These are phyloP conservation scores for Elsinoe necatrix DNA, from an alignment of 2,329 filamentous ascomycete species.

Conservation along the genomic window DNA sequence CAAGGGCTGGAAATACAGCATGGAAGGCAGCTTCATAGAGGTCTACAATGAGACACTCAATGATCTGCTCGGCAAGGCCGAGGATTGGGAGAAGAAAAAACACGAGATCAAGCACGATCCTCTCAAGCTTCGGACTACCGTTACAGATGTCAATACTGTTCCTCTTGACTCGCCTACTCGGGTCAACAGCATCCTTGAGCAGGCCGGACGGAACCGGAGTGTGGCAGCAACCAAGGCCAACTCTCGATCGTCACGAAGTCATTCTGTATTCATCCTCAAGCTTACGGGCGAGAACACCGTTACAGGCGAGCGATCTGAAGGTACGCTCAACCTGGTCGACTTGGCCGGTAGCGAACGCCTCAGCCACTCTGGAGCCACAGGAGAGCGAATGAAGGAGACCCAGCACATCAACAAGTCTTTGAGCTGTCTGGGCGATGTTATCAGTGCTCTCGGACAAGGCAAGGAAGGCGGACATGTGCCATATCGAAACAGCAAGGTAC, in stretches of 20 bases:
- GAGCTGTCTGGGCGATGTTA: conserved; percentile 87
- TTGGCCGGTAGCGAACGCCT: conserved; percentile 86
- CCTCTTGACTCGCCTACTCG: conserved; percentile 68
- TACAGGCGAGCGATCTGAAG: conserved; percentile 78
- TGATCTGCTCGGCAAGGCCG: conserved; percentile 68
- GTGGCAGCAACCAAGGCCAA: conserved; percentile 98
- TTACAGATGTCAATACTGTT: conserved; percentile 71
- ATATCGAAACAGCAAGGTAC: conserved; percentile 86
- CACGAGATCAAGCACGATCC: conserved; percentile 86
- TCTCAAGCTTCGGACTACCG: conserved; percentile 67
- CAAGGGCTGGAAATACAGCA: conserved; percentile 88
- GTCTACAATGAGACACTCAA: conserved; percentile 98
- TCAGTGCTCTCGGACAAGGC: conserved; percentile 79
- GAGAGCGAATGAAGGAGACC: conserved; percentile 83
- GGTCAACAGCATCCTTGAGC: conserved; percentile 69
- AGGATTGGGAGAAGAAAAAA: conserved; percentile 68
- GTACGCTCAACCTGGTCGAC: conserved; percentile 91
- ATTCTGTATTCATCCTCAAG: conserved; percentile 88
- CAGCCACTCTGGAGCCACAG: conserved; percentile 77
- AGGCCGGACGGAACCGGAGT: conserved; percentile 76
- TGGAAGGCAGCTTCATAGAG: conserved; percentile 92
- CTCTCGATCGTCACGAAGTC: conserved; percentile 84
- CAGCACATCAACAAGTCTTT: conserved; percentile 96
- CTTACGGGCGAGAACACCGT: conserved; percentile 58
- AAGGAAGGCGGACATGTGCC: conserved; percentile 68